Base-by-base conservation (phyloP, 805 yeast genomes). In the Metschnikowia drakensbergensis region DNA sequence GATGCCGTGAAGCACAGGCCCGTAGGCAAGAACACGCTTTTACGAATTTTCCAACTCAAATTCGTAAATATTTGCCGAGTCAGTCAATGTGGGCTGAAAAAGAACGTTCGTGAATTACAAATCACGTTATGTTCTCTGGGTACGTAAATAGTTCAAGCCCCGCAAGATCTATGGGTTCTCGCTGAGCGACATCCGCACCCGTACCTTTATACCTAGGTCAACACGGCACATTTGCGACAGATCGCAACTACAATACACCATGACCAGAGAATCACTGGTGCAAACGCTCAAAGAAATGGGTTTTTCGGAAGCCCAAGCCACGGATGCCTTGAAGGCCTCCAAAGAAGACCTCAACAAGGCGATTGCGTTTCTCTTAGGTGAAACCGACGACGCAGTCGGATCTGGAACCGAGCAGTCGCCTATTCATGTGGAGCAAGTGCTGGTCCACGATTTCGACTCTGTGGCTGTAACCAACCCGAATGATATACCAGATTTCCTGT, bases 401-500 rank as follows among this genome's bases (percentile, higher is more conserved):
- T 34, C 49, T 17, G 53, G 52, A 31, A 45, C 57, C 13, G 51
- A 54, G 39, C 47, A 32, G 43, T 34, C 44, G 36, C 51, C 52
- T 5, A 37, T 33, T 25, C 42, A 17, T n/a, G 49, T 50, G 37
- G 49, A 46, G n/a, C 38, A 35, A 8, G 32, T 10, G 4, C 37
- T 27, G 32, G 8, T n/a, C 10, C n/a, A 27, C 2, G 27, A 40
- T 22, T 43, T 26, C 38, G 62, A 58, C 37, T 62, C 70, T 2
- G 65, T 67, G 10, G 49, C 49, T 3, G 52, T 68, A 6, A 50
- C 49, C 27, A 68, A 68, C 46, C 66, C 72, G 3, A 52, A 58
- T 11, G 68, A 66, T 23, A 60, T 68, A 8, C 73, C 73, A n/a
- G 58, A 61, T 23, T 54, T 66, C 9, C 48, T 52, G 34, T 49